Evolutionary conservation across 306 rosid species (phyloP), one percentile per base, ranked within the genome.

Genomic region (Vicia faba): DNA sequence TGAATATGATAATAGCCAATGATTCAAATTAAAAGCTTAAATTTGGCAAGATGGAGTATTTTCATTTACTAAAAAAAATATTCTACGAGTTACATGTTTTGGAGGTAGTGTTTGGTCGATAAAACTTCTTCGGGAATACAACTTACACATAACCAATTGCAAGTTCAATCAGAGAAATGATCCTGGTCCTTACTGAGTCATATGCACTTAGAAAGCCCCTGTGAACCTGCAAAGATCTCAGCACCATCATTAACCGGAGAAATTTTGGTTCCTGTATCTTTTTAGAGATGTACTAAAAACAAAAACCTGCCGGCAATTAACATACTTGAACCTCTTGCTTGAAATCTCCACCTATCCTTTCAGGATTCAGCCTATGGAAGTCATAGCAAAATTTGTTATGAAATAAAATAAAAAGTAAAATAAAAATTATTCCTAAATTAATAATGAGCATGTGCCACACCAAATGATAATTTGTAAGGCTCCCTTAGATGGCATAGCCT

Each of bases 331-430:
- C 69, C 83, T 93, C 98, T 84, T 93, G 86, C 86, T 86, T 93
- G 86, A 93, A 89, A 75, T 93, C 97, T 61, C 98, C 98, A 39
- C 98, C 95, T 62, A 93, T 84, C 85, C 98, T 89, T 81, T 89
- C 98, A 61, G 98, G 98, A 78, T 93, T 93, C 55, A 89, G 71
- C 91, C 98, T 93, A 69, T 28, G 28, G 29, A 74, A 68, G 76
- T 72, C 54, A 54, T 7, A 75, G 57, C 11, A 49, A 64, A 75
- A 62, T 68, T 64, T 69, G 64, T 16, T 29, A 25, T 46, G 65
- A 72, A 68, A 70, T 55, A 13, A 66, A 72, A 29, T 18, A 14
- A 49, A 28, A 7, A 11, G 28, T 56, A n/a, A 58, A 64, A 63
- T 49, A 5, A 29, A 63, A 72, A 63, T 7, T 31, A 31, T 5